These are phyloP conservation scores for Solanum okadae DNA, from an alignment of 257 asterid genomes.

Conservation along the genomic window DNA sequence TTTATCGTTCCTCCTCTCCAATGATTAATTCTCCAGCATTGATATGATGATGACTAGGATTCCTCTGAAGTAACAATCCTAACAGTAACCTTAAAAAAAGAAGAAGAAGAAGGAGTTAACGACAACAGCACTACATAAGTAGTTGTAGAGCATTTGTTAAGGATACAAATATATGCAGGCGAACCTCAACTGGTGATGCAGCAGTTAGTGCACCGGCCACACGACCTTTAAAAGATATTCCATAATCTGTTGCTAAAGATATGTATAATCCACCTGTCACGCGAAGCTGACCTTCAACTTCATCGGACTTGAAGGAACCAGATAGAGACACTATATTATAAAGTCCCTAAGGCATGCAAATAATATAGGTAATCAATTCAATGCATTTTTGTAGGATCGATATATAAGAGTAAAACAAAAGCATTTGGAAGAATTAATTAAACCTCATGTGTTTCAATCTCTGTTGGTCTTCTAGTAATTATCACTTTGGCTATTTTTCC, in stretches of 20 bases:
- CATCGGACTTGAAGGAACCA: conserved; percentile 5
- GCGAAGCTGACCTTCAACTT: neutral
- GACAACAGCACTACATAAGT: too few species aligned
- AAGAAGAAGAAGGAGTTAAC: too few species aligned
- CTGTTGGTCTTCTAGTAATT: neutral
- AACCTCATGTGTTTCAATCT: neutral
- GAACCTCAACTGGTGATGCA: conserved; percentile 6
- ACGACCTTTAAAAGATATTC: conserved; percentile 1
- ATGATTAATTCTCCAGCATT: conserved; percentile 15
- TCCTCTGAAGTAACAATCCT: neutral
- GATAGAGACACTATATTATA: conserved; percentile 8
- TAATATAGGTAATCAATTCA: neutral
- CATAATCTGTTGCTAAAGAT: neutral
- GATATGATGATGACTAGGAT: neutral
- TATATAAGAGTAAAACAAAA: too few species aligned
- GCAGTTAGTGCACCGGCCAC: conserved; percentile 6
- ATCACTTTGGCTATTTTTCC: neutral
- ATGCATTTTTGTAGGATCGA: neutral
- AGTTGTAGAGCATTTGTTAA: too few species aligned
- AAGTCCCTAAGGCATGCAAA: conserved; percentile 3
- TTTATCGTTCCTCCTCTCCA: conserved; percentile 29
- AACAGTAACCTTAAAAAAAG: neutral
- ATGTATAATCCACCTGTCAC: conserved; percentile 5
- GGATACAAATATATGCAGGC: neutral
- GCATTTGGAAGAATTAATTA: neutral